Evolutionary conservation across 2,329 filamentous ascomycete species (phyloP).

Genomic region (Keithomyces neogunnii): DNA sequence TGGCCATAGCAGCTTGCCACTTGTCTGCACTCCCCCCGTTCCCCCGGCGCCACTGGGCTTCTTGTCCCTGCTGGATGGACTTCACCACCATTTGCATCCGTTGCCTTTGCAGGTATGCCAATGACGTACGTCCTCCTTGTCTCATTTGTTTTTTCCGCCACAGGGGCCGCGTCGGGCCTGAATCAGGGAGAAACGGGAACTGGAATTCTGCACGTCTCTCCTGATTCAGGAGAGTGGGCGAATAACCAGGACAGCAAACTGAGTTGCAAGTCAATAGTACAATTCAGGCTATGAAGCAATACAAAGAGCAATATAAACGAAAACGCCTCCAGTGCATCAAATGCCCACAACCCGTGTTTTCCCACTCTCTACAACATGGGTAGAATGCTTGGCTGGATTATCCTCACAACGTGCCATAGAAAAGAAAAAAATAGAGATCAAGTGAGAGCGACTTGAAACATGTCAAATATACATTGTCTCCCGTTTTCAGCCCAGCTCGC

Average conservation of each 20-base stretch:
- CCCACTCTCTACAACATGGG: not conserved
- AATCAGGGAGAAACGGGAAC: too few relatives aligned
- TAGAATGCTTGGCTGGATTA: not conserved
- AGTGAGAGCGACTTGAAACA: not conserved
- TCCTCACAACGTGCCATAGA: not conserved
- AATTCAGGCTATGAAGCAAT: not conserved
- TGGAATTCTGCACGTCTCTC: too few relatives aligned
- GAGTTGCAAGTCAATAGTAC: not conserved
- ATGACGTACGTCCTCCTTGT: too few relatives aligned
- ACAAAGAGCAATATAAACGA: not conserved
- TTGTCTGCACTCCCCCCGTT: too few relatives aligned
- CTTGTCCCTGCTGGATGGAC: too few relatives aligned
- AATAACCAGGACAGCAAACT: not conserved
- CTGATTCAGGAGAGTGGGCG: too few relatives aligned
- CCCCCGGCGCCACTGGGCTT: too few relatives aligned
- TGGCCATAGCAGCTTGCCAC: too few relatives aligned
- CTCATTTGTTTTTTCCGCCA: too few relatives aligned
- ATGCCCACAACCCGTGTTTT: not conserved
- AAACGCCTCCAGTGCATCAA: conserved; percentile 2
- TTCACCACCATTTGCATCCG: too few relatives aligned
- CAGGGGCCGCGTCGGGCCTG: too few relatives aligned
- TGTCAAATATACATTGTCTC: not conserved
- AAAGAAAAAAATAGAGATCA: not conserved
- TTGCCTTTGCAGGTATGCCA: too few relatives aligned
- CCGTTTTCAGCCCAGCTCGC: not conserved